These are phyloP conservation scores for Ceratobasidium sp. DNA, from an alignment of 1,284 basidiomycete genomes.

Conservation along the genomic window DNA sequence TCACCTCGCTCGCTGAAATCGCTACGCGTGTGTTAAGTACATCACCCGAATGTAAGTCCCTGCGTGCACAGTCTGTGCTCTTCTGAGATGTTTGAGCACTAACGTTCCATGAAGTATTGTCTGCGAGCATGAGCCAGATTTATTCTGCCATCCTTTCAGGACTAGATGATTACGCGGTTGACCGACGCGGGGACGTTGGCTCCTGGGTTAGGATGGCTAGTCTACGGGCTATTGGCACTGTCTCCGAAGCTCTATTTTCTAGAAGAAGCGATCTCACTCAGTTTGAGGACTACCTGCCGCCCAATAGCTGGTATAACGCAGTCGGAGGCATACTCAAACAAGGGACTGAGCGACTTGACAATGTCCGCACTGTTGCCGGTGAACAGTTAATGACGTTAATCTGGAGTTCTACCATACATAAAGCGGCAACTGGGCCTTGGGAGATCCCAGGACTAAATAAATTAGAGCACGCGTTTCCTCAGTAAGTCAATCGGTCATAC, in stretches of 20 bases:
- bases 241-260: constrained; percentile 44
- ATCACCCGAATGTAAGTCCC: constrained; percentile 56
- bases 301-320: constrained; percentile 63
- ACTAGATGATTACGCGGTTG: constrained; percentile 87
- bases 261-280: constrained; percentile 8
- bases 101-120: constrained; percentile 3
- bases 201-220: constrained; percentile 92
- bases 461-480: constrained; percentile 60
- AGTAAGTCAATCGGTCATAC: constrained; percentile 53
- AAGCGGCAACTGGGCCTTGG: constrained; percentile 57
- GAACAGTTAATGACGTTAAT: constrained; percentile 64
- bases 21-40: constrained; percentile 47
- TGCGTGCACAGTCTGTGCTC: constrained; percentile 56
- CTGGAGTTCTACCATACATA: constrained; percentile 52
- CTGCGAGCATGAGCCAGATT: not conserved
- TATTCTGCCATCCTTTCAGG: constrained; percentile 59
- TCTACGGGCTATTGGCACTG: constrained; percentile 61
- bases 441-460: constrained; percentile 56
- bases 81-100: constrained; percentile 13
- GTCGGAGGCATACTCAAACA: constrained; percentile 82
- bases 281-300: constrained; percentile 65
- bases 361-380: constrained; percentile 83
- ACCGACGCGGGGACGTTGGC: constrained; percentile 96
- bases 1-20: constrained; percentile 67
- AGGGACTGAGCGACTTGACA: constrained; percentile 89